Percentiles rank a stretch among this genome's conserved stretches.
Conservation (phyloP, 2,329 filamentous ascomycete species). For the Geosmithia morbida region DNA sequence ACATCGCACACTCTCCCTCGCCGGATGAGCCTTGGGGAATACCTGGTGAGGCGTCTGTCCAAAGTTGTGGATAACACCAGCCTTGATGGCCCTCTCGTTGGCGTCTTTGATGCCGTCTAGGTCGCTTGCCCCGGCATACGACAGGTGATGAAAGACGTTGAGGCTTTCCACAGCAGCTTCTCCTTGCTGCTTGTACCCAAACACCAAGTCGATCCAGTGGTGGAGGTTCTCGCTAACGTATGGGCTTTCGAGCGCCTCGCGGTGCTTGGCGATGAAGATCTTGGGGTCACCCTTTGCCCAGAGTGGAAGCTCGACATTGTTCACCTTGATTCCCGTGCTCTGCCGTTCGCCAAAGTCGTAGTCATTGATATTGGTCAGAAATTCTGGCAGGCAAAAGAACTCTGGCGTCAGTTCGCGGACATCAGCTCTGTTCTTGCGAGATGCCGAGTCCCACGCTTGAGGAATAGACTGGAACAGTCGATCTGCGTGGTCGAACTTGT, state of each 20-base stretch:
- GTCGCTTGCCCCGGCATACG: conserved; percentile 87
- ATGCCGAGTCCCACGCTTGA: conserved; percentile 83
- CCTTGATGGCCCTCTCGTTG: conserved; percentile 74
- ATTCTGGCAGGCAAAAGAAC: conserved; percentile 94
- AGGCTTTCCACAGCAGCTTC: conserved; percentile 82
- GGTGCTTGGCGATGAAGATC: conserved; percentile 88
- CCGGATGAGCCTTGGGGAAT: conserved; percentile 67
- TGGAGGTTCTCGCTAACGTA: conserved; percentile 84
- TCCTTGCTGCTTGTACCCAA: conserved; percentile 85
- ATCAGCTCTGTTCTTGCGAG: conserved; percentile 80
- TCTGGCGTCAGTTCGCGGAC: conserved; percentile 91
- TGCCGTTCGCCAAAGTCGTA: conserved; percentile 90
- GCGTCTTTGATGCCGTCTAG: conserved; percentile 83
- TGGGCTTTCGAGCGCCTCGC: conserved; percentile 88
- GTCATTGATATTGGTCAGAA: conserved; percentile 81
- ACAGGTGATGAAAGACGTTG: conserved; percentile 93
- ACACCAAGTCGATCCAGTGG: conserved; percentile 91
- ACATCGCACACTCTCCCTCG: conserved; percentile 54
- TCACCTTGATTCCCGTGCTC: conserved; percentile 63
- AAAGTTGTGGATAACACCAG: conserved; percentile 96
- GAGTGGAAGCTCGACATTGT: conserved; percentile 77
- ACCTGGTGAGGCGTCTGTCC: conserved; percentile 95
- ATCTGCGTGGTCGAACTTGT: conserved; percentile 90
- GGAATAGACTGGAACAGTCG: conserved; percentile 87
- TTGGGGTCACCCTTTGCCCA: conserved; percentile 96